A percentile compares a stretch with the other conserved stretches of the same genome.
These are phyloP conservation scores for Magnusiomyces fungicola DNA, from an alignment of 1,139 yeast species.

Conservation along the genomic window DNA sequence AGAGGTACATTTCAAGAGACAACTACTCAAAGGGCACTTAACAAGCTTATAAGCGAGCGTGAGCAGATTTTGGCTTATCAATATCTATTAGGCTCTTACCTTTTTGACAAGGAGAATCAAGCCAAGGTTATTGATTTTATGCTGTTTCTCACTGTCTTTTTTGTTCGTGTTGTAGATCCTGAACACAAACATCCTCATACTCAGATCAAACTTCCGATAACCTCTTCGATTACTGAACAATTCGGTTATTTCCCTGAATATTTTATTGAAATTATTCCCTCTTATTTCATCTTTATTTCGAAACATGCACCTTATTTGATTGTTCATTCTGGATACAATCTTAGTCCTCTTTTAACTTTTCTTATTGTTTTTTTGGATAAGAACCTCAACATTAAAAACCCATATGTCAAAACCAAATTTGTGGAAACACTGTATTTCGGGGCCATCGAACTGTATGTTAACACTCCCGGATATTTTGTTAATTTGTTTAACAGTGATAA, in stretches of 20 bases:
- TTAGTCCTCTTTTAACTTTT: conserved; percentile 52
- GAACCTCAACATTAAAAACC: conserved; percentile 82
- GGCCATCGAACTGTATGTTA: conserved; percentile 42
- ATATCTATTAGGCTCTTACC: conserved; percentile 37
- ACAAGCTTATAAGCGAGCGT: conserved; percentile 40
- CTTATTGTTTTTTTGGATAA: conserved; percentile 70
- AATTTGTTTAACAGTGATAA: conserved; percentile 56
- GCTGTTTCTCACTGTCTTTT: conserved; percentile 65
- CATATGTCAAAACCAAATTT: conserved; percentile 81
- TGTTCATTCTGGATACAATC: conserved; percentile 16
- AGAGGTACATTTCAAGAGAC: conserved; percentile 21
- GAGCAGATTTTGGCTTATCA: conserved; percentile 18
- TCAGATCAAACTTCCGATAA: conserved; percentile 55
- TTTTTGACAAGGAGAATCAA: conserved; percentile 49
- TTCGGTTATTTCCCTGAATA: conserved; percentile 85
- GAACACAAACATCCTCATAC: conserved; percentile 52
- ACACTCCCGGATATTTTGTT: conserved; percentile 59
- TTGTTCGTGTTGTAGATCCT: conserved; percentile 69
- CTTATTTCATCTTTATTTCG: conserved; percentile 42
- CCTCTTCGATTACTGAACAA: conserved; percentile 45
- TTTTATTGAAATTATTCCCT: conserved; percentile 73
- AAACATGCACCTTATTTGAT: conserved; percentile 38
- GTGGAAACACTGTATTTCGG: conserved; percentile 80
- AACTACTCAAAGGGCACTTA: conserved; percentile 26
- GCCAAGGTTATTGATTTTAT: conserved; percentile 67